phyloP scores from a whole-genome alignment of 495 filamentous ascomycete species.

The Geopyxis carbonaria region DNA sequence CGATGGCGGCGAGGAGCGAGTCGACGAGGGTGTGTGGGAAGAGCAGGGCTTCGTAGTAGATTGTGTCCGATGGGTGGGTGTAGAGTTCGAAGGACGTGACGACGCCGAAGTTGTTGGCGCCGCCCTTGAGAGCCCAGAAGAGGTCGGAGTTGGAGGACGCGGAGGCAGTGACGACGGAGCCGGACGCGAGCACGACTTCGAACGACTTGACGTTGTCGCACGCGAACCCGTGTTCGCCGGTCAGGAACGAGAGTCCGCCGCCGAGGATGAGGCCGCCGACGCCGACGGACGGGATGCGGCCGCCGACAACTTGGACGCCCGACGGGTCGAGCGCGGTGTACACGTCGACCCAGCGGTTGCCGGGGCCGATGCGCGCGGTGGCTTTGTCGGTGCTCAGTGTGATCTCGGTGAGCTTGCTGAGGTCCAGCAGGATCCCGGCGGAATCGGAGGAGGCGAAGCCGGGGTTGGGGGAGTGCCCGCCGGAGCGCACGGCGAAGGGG shows the following conservation, averaged over 20 bases:
- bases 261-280: conserved; percentile 3
- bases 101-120: conserved; percentile 36
- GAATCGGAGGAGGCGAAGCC: conserved; percentile 34
- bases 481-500: conserved; percentile 34
- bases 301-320: conserved; percentile 22
- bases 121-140: conserved; percentile 40
- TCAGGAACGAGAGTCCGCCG: conserved; percentile 31
- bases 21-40: neutral
- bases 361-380: conserved; percentile 8
- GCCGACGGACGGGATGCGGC: conserved; percentile 15
- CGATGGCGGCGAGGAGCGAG: neutral
- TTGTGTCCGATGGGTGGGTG: conserved; percentile 1
- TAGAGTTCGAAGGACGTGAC: conserved; percentile 17
- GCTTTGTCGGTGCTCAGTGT: conserved; percentile 8
- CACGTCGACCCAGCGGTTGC: conserved; percentile 12
- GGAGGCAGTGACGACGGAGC: conserved; percentile 32
- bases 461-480: conserved; percentile 35
- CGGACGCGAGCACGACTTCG: conserved; percentile 30
- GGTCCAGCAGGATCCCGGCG: conserved; percentile 40
- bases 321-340: conserved; percentile 8
- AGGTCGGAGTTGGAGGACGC: conserved; percentile 31
- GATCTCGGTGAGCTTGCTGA: conserved; percentile 24
- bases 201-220: conserved; percentile 31
- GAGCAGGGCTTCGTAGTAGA: conserved; percentile 1
- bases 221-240: conserved; percentile 32